Conservation (phyloP, 768 basidiomycete genomes). For the Hortiboletus flavorubellus region DNA sequence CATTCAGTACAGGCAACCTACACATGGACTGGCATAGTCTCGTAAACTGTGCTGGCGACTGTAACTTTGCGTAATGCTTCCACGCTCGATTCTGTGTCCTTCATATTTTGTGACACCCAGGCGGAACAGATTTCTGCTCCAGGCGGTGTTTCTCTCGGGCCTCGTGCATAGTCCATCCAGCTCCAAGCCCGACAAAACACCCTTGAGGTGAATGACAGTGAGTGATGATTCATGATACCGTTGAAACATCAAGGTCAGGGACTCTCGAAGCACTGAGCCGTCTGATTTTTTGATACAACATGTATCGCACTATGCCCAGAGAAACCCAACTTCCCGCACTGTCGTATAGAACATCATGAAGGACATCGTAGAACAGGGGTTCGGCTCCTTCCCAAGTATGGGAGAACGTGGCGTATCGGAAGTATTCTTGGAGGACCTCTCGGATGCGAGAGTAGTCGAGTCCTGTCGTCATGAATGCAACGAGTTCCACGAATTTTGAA, state of each 20-base stretch:
- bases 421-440: background rate
- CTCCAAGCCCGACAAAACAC: background rate
- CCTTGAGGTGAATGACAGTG: background rate
- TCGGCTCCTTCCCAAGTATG: conserved; percentile 7
- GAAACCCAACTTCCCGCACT: background rate
- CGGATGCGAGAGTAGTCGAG: background rate
- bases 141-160: background rate
- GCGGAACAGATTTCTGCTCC: background rate
- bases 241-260: background rate
- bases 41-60: background rate
- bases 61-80: background rate
- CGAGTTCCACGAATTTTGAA: background rate
- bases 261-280: background rate
- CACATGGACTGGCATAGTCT: background rate
- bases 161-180: background rate
- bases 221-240: background rate
- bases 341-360: background rate
- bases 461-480: background rate
- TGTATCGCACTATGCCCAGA: conserved; percentile 11
- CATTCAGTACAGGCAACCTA: background rate
- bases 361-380: background rate
- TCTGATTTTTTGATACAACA: conserved; percentile 14
- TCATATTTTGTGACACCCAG: background rate
- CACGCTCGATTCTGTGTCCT: background rate
- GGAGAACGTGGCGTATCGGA: conserved; percentile 4